Evolutionary conservation across 768 basidiomycete genomes (phyloP).

Genomic region (Suillus plorans): DNA sequence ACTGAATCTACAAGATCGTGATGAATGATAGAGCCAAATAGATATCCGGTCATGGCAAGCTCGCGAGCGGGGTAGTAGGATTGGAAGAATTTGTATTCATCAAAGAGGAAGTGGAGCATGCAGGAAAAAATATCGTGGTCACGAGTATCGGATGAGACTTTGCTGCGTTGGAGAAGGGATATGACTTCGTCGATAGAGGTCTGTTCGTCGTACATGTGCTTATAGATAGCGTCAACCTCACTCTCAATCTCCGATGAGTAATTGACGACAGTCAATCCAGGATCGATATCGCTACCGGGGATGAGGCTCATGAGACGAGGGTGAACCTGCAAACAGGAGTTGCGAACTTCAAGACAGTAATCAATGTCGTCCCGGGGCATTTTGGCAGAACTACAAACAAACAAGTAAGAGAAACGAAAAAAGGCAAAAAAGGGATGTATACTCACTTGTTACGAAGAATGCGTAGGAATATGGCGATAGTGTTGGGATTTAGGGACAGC

Average conservation of each 20-base stretch:
- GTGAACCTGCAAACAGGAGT: conserved; percentile 90
- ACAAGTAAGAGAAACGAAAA: neutral
- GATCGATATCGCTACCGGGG: conserved; percentile 84
- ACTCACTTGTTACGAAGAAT: conserved; percentile 82
- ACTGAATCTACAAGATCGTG: conserved; percentile 91
- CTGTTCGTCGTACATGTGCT: conserved; percentile 96
- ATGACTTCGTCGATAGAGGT: conserved; percentile 95
- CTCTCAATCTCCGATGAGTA: conserved; percentile 88
- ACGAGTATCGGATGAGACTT: conserved; percentile 75
- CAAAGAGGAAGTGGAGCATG: conserved; percentile 99
- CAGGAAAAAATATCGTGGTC: conserved; percentile 99
- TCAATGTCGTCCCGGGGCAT: conserved; percentile 80
- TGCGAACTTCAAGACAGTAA: conserved; percentile 88
- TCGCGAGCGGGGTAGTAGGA: conserved; percentile 93
- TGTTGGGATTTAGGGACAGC: conserved; percentile 83
- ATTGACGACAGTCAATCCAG: conserved; percentile 85
- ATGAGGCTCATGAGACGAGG: conserved; percentile 94
- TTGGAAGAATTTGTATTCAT: conserved; percentile 99
- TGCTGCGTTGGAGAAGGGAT: conserved; percentile 79
- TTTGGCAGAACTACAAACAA: conserved; percentile 56
- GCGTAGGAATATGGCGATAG: conserved; percentile 90
- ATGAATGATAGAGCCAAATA: conserved; percentile 96
- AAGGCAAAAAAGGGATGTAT: neutral
- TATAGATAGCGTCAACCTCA: conserved; percentile 95
- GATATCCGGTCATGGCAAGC: conserved; percentile 91